Evolutionary conservation across 2,329 filamentous ascomycete genomes (phyloP).

Genomic region (Paramyrothecium sp.): DNA sequence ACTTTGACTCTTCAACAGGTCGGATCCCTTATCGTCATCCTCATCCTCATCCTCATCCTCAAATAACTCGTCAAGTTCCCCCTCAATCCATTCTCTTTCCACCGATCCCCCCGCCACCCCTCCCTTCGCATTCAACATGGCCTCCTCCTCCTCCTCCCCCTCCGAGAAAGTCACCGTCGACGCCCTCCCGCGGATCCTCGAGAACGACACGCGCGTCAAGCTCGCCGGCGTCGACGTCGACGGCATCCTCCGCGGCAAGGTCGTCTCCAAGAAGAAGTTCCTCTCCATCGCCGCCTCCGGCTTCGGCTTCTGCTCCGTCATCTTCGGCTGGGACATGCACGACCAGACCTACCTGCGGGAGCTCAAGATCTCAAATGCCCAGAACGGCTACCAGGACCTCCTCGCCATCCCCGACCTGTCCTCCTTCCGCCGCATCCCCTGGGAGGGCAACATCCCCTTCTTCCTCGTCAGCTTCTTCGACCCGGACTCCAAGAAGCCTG

Average conservation of each 20-base stretch:
- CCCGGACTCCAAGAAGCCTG: conserved; percentile 68
- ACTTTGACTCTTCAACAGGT: background rate
- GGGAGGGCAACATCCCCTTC: conserved; percentile 84
- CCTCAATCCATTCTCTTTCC: background rate
- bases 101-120: background rate
- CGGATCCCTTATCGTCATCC: background rate
- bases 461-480: conserved; percentile 83
- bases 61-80: no score
- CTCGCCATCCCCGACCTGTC: conserved; percentile 77
- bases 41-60: no score
- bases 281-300: conserved; percentile 75
- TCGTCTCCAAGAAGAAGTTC: conserved; percentile 92
- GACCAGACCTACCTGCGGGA: conserved; percentile 86
- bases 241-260: conserved; percentile 82
- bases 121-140: conserved; percentile 18
- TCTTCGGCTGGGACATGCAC: conserved; percentile 98
- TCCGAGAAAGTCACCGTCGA: conserved; percentile 52
- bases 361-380: conserved; percentile 82
- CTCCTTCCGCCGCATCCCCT: conserved; percentile 81
- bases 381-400: conserved; percentile 86
- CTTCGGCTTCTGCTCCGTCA: conserved; percentile 91
- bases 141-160: no score
- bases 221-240: conserved; percentile 86
- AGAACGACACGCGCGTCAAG: conserved; percentile 76
- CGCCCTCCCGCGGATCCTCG: conserved; percentile 64